Evolutionary conservation across 2,329 filamentous ascomycete species (phyloP), one percentile per base, ranked within the genome.

Genomic region (Sporothrix luriei): DNA sequence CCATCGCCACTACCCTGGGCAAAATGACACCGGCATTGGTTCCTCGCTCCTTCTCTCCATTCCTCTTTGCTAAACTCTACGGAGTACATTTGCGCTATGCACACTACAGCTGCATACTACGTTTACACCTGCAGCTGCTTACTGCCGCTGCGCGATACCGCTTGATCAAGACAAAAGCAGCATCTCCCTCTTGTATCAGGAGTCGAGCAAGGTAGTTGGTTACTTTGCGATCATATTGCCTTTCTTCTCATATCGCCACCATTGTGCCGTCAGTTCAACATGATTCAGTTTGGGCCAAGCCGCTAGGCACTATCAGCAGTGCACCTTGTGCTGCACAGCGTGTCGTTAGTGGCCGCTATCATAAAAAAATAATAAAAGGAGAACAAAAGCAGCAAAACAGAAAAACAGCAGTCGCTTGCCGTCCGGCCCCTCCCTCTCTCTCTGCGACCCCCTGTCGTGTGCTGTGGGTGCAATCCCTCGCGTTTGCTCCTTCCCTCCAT

Each of bases 401-500:
- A 29, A 33, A 19, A 24, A 24, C 43, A 54, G 24, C 21, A 29
- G 14, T 48, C 61, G 61, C 46, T 49, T 64, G 59, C 59, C 40
- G 61, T 33, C 61, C 40, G 29, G 43, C 24, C 61, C 43, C 61
- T 64, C 43, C 43, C 29, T 64, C 40, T n/a, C 38, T 46, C 38
- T 24, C 38, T 5, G 33, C 51, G 26, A 33, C 38, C 55, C 33
- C 40, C 40, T 64, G 57, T 62, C 38, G 61, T 51, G 43, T 40
- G 3, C 14, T 13, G 40, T 64, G 59, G 59, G 21, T 29, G 38
- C 55, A 14, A 33, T 61, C 55, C 55, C 33, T 61, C 55, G 24
- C 9, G 62, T 65, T 65, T 49, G 48, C n/a, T 40, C 62, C 48
- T 51, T 66, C 29, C 24, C 24, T 52, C 24, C 46, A 66, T 66